Evolutionary conservation across 2,329 filamentous ascomycete genomes (phyloP), one percentile per base, ranked within the genome.

Genomic region (Cryphonectria japonica): DNA sequence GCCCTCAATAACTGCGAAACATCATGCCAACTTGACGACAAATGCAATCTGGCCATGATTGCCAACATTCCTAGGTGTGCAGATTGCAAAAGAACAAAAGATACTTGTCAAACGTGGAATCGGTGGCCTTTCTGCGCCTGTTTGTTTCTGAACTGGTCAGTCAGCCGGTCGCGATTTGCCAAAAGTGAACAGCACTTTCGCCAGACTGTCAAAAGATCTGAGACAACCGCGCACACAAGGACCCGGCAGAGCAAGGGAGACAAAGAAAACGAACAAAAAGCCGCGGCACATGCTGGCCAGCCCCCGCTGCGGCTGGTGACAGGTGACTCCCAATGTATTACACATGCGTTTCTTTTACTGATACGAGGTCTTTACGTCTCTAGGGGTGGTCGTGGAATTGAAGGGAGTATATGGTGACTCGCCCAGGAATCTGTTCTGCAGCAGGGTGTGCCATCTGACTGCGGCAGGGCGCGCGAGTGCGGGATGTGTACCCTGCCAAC

Each of bases 21-120:
- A 68, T 57, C 64, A 69, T 72, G 71, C 71, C 61, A 71, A 63
- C 63, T 64, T 71, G 66, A 67, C 69, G 57, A 60, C 9, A 32
- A 66, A 19, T 52, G 57, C 71, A 46, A 69, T 67, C 32, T 66
- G 57, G 71, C 68, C 54, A 52, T 63, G 29, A 29, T 32, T 37
- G 63, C 22, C 67, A 72, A 65, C 61, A 39, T 22, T 39, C 41
- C 37, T 46, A 14, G 39, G 50, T 43, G 39, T 70, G 46, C 64
- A 64, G 65, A 32, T 29, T 59, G 50, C 57, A 54, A 61, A 69
- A 50, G 7, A 46, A 22, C 16, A 46, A 46, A 16, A 19, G 16
- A 50, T 2, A 50, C 22, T 26, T 67, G 46, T 29, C n/a, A 26
- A 26, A 16, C 22, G 54, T 67, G 65, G 32, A 14, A n/a, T 43